Evolutionary conservation across 306 rosid genomes (phyloP).

Genomic region (Rosa rugosa): DNA sequence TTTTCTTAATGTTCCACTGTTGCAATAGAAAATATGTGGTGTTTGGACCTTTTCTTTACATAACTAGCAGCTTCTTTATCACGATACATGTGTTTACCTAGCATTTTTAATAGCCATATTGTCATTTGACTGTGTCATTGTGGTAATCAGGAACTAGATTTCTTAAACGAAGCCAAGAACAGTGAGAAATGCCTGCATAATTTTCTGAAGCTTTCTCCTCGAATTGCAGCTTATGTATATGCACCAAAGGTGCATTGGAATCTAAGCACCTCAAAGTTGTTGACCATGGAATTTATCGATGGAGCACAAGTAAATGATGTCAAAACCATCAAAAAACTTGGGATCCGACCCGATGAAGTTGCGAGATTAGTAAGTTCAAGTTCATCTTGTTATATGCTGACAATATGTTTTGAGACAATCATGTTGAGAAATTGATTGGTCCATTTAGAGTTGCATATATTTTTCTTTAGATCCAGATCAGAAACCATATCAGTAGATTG

Average conservation of each 20-base stretch:
- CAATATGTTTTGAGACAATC: not conserved
- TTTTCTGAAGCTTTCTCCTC: constrained; percentile 85
- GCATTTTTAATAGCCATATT: constrained; percentile 7
- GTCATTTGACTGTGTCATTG: constrained; percentile 32
- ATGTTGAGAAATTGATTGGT: not conserved
- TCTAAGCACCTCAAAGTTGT: constrained; percentile 79
- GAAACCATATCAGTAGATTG: not conserved
- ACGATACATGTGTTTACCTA: not conserved
- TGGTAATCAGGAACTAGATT: constrained; percentile 79
- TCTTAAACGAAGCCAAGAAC: constrained; percentile 80
- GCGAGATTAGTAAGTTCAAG: constrained; percentile 68
- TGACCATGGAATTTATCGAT: constrained; percentile 94
- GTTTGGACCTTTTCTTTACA: not conserved
- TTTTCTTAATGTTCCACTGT: not conserved
- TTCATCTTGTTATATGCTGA: constrained; percentile 16
- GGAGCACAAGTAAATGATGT: constrained; percentile 84
- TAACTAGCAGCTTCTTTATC: not conserved
- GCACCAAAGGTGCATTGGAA: constrained; percentile 87
- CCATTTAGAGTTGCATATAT: not conserved
- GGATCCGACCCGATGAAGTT: constrained; percentile 73
- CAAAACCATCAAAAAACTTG: constrained; percentile 60
- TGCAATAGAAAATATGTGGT: not conserved
- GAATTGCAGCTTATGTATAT: constrained; percentile 75
- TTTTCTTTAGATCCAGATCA: not conserved
- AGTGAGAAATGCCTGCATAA: constrained; percentile 87